Evolutionary conservation across 129 eudicot genomes (phyloP).

Genomic region (Dittrichia graveolens): DNA sequence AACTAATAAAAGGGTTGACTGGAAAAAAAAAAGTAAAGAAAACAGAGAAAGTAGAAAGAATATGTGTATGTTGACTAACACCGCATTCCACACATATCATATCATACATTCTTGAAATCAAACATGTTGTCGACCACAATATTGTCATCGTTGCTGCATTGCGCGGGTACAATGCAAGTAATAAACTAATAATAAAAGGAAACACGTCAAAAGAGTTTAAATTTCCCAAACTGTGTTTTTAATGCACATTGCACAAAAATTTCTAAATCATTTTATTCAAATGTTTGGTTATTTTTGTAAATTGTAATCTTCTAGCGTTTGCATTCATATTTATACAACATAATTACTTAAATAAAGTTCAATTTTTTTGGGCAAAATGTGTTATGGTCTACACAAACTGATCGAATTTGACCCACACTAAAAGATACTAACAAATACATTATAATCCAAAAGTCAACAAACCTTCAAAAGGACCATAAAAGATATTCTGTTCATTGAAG

Average conservation of each 20-base stretch:
- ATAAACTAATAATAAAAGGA: no score
- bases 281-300: neutral
- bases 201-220: neutral
- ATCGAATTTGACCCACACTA: neutral
- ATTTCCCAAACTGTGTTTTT: neutral
- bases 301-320: neutral
- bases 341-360: neutral
- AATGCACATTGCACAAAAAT: neutral
- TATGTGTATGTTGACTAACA: no score
- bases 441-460: slow-evolving; percentile 25
- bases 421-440: neutral
- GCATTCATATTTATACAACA: neutral
- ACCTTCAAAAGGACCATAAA: slow-evolving; percentile 99
- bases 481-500: slow-evolving; percentile 70
- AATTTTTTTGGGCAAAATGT: neutral
- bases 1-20: no score
- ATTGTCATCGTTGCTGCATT: no score
- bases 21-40: no score
- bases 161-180: no score
- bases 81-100: no score
- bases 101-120: no score
- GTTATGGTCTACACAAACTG: neutral
- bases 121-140: no score
- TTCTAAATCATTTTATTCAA: neutral
- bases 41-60: no score